Base-by-base conservation (phyloP, 768 basidiomycete species). In the Crepidotus variabilis region DNA sequence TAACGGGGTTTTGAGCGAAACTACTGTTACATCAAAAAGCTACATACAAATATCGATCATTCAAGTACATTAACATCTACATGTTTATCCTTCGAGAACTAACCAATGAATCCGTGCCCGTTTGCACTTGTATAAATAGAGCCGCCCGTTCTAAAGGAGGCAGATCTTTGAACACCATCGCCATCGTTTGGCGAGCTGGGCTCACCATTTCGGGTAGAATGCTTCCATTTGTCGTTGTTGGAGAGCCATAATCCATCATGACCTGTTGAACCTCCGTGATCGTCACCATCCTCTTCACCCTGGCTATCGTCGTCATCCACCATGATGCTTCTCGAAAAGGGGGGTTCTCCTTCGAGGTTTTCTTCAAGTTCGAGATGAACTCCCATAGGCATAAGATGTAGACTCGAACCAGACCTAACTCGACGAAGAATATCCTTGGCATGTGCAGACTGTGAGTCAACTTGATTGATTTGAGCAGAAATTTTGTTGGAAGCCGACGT, bases 381-480 rank as follows among this genome's bases (percentile, higher is more conserved):
- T 23, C 51, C 63, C 60, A 61, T 57, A 47, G 60, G 49, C 6
- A 28, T 39, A 52, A 59, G 39, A 20, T 53, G 58, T n/a, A 75
- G 56, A 55, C 67, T 73, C 5, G 72, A 73, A 1, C 71, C 70
- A 2, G 72, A 73, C 18, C 69, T 65, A 13, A 71, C 72, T 1
- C 68, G 64, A 2, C 72, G 65, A 47, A 73, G 60, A 35, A 72
- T 57, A 0, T 69, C 65, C 23, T 47, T 45, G 4, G 58, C 54
- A 52, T 53, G 45, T 21, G 35, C 14, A 5, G 58, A 59, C 32
- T 54, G 45, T 16, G 57, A 52, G 16, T 21, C 39, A 10, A 35
- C 9, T 21, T 24, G 46, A 16, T 9, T 33, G 18, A 43, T 9
- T 14, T 18, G 2, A 9, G 34, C 14, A 24, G 11, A 21, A 24